Conservation (phyloP, 129 eudicot genomes). For the Apium graveolens region DNA sequence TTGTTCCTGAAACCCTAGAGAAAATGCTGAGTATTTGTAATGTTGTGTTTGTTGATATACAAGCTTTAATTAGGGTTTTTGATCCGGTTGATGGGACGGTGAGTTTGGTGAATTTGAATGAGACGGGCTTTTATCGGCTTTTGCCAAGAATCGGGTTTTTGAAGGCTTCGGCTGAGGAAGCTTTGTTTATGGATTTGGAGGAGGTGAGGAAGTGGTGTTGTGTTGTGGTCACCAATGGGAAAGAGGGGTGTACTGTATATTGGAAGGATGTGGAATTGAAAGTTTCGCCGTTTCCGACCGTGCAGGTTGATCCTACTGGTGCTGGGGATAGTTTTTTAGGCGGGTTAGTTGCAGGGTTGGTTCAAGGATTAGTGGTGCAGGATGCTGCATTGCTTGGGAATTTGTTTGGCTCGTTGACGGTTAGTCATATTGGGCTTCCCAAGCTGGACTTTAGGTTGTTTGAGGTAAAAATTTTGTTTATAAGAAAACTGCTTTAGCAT, state of each 20-base stretch:
- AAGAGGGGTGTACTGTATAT: slow-evolving; percentile 73
- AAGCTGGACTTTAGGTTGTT: slow-evolving; percentile 50
- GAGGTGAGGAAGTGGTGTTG: slow-evolving; percentile 57
- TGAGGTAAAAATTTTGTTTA: slow-evolving; percentile 42
- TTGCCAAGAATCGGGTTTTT: slow-evolving; percentile 53
- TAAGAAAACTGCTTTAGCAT: background rate
- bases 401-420: slow-evolving; percentile 78
- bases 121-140: slow-evolving; percentile 45
- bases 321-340: slow-evolving; percentile 95
- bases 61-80: slow-evolving; percentile 63
- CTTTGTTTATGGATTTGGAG: slow-evolving; percentile 54
- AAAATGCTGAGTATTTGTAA: slow-evolving; percentile 58
- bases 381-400: slow-evolving; percentile 93
- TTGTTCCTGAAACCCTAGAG: slow-evolving; percentile 62
- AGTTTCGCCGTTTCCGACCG: slow-evolving; percentile 52
- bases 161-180: slow-evolving; percentile 88
- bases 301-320: slow-evolving; percentile 89
- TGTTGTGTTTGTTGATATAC: slow-evolving; percentile 69
- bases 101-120: slow-evolving; percentile 39
- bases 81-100: slow-evolving; percentile 72
- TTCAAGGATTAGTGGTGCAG: slow-evolving; percentile 53
- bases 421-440: slow-evolving; percentile 73
- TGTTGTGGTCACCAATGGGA: slow-evolving; percentile 80
- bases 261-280: slow-evolving; percentile 52
- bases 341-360: slow-evolving; percentile 76